A percentile compares a stretch with the other conserved stretches of the same genome.
phyloP scores from a whole-genome alignment of 345 rosid genomes.

The Camelina hispida region DNA sequence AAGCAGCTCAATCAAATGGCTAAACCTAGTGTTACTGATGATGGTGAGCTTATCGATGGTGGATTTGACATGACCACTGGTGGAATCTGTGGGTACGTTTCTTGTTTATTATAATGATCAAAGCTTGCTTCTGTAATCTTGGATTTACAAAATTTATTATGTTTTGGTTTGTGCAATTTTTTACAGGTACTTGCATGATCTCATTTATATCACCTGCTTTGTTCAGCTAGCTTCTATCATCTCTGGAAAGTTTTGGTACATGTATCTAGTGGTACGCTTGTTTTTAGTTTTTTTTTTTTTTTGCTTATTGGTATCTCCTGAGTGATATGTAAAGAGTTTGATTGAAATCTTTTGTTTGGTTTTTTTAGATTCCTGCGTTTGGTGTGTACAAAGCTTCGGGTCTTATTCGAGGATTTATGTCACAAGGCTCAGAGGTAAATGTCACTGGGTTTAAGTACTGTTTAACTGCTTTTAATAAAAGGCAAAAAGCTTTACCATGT shows the following conservation, averaged over 20 bases:
- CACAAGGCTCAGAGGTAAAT: conserved; percentile 23
- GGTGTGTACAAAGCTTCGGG: conserved; percentile 20
- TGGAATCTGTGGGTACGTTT: conserved; percentile 21
- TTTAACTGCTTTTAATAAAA: background rate
- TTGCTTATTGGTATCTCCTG: background rate
- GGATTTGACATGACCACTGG: conserved; percentile 26
- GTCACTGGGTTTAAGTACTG: too few species aligned
- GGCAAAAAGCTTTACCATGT: background rate
- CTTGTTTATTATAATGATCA: background rate
- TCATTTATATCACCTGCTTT: conserved; percentile 22
- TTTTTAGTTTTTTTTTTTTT: background rate
- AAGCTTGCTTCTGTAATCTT: background rate
- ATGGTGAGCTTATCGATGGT: conserved; percentile 30
- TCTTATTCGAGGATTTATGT: conserved; percentile 25
- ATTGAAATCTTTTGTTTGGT: background rate
- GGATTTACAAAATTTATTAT: background rate
- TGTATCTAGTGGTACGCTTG: conserved; percentile 7
- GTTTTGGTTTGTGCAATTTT: background rate
- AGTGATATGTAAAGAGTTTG: background rate
- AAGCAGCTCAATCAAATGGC: conserved; percentile 26
- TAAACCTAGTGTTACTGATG: conserved; percentile 22
- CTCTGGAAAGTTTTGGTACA: conserved; percentile 29
- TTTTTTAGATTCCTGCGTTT: conserved; percentile 13
- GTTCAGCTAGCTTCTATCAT: conserved; percentile 17
- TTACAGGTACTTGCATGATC: conserved; percentile 12